These are phyloP conservation scores for Curvularia spicifera DNA, from an alignment of 2,329 filamentous ascomycete species.

Conservation along the genomic window DNA sequence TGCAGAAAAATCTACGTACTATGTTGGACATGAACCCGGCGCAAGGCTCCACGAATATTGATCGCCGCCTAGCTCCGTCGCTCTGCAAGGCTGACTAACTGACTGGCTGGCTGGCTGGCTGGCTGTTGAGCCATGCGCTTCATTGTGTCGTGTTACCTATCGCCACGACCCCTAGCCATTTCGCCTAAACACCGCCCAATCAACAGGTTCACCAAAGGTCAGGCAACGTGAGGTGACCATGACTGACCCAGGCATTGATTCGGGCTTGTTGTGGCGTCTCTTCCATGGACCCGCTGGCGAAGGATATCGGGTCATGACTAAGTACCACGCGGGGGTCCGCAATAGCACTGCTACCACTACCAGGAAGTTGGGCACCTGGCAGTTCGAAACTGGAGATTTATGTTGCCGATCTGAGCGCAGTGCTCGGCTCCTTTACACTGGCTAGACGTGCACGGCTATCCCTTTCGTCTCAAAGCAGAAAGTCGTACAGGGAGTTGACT, in stretches of 20 bases:
- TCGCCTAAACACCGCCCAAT: slow-evolving; percentile 1
- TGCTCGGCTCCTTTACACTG: slow-evolving; percentile 23
- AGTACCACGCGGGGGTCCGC: neutral
- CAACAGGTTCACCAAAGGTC: slow-evolving; percentile 3
- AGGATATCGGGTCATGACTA: neutral
- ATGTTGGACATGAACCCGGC: slow-evolving; percentile 9
- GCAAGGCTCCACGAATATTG: slow-evolving; percentile 11
- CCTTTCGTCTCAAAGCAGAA: slow-evolving; percentile 15
- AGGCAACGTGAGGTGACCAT: neutral
- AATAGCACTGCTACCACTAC: slow-evolving; percentile 5
- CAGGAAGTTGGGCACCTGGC: slow-evolving; percentile 1
- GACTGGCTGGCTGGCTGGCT: slow-evolving; percentile 7
- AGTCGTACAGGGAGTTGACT: slow-evolving; percentile 9
- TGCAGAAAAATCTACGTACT: neutral
- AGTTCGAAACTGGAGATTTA: slow-evolving; percentile 15
- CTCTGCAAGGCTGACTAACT: slow-evolving; percentile 16
- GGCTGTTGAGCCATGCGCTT: slow-evolving; percentile 8
- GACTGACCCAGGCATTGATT: neutral
- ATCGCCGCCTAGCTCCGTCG: slow-evolving; percentile 11
- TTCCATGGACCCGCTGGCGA: neutral
- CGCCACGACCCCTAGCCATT: neutral
- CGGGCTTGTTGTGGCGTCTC: neutral
- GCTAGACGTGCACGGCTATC: slow-evolving; percentile 26
- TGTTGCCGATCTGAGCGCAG: slow-evolving; percentile 27
- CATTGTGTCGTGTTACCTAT: neutral